phyloP scores from a whole-genome alignment of 176 grass and related monocot species.

The Ensete ventricosum region DNA sequence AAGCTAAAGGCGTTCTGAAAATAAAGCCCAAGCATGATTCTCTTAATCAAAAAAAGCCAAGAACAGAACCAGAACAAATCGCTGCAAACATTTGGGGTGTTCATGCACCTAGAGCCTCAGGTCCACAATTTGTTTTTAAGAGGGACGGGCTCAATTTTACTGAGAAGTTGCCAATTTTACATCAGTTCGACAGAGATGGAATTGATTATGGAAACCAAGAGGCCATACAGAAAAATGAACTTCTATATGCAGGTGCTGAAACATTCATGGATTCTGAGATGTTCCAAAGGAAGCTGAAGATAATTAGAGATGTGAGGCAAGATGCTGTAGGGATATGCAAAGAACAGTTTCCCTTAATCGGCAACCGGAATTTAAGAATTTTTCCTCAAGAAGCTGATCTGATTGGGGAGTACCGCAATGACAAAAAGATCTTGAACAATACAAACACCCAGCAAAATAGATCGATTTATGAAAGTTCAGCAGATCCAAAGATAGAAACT shows the following conservation, averaged over 20 bases:
- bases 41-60: neutral
- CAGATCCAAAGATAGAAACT: neutral
- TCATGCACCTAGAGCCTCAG: neutral
- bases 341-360: neutral
- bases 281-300: neutral
- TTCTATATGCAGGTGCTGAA: neutral
- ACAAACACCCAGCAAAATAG: neutral
- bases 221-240: neutral
- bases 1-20: slow-evolving; percentile 23
- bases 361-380: neutral
- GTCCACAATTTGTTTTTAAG: slow-evolving; percentile 3
- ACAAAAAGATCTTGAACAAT: neutral
- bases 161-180: neutral
- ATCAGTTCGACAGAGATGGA: slow-evolving; percentile 7
- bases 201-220: neutral
- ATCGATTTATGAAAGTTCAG: neutral
- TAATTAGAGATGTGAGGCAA: neutral
- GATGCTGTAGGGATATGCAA: neutral
- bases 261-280: slow-evolving; percentile 4
- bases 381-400: slow-evolving; percentile 1
- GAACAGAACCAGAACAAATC: slow-evolving; percentile 8
- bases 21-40: slow-evolving; percentile 10
- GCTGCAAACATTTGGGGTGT: neutral
- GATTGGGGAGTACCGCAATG: neutral
- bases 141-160: neutral